Base-by-base conservation (phyloP, 345 rosid genomes). In the Salix arbutifolia region DNA sequence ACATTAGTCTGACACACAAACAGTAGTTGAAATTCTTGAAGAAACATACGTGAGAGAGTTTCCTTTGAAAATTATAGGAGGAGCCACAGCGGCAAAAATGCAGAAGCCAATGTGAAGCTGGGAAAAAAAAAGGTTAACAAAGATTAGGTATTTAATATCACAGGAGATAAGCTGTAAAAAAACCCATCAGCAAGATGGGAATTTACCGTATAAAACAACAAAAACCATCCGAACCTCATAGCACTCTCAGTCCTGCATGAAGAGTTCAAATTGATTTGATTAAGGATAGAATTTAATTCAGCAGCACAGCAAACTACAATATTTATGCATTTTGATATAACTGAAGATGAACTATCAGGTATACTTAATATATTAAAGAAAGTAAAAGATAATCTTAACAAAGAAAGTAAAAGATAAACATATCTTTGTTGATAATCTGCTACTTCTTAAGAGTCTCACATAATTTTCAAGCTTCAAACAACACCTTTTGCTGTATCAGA, bases 31-130 rank as follows among this genome's bases (percentile, higher is more conserved):
- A 25, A 74, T 6, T 37, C 17, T 46, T 64, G 13, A 10, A 44
- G 64, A 70, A 66, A 64, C 84, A 33, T 82, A 82, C 84, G 81
- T 74, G 46, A 82, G 37, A 70, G 84, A 82, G 66, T 82, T 82
- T 65, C 84, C 84, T 69, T 78, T 74, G 81, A 82, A 82, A 74
- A 78, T 3, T 17, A 78, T 78, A 25, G 84, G 84, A 67, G 84
- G 84, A 74, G 84, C 84, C 58, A 78, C 79, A n/a, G 84, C 84
- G 19, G 84, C 84, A n/a, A 82, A 18, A 8, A 82, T 78, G 76
- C 84, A 82, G 81, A 82, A 82, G 69, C 79, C 78, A 48, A 82
- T 74, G 40, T 82, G 84, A 74, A 78, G 21, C 84, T 82, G 78
- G 26, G 46, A 30, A 33, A 2, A 33, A 33, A 40, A 25, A 37